Base-by-base conservation (phyloP, 2,329 filamentous ascomycete species). In the Bimuria novae-zelandiae region DNA sequence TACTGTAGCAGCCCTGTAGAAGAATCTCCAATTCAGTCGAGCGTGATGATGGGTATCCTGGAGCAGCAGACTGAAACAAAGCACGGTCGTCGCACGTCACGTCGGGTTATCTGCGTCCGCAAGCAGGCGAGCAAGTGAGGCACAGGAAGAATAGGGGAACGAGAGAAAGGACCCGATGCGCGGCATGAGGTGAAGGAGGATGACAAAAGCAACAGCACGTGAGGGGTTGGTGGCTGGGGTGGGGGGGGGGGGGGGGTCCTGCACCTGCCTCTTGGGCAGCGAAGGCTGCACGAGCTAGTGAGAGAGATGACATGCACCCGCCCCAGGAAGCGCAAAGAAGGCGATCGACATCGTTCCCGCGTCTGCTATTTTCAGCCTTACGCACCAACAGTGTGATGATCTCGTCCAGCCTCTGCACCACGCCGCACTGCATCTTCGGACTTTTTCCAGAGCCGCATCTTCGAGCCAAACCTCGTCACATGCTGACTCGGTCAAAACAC, bases 1-100 rank as follows among this genome's bases (percentile, higher is more conserved):
- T 17, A 16, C n/a, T 7, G 25, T 56, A 46, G 51, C 30, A 33
- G 10, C 3, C 12, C 30, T 33, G 30, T n/a, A n/a, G 11, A 33
- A 52, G 44, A 49, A 43, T 11, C 5, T 33, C 30, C 11, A 33
- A n/a, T n/a, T 36, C 33, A 36, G 16, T n/a, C 33, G 16, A n/a
- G 8, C 33, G 33, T 17, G 12, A n/a, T n/a, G 16, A 55, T 49
- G 46, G 33, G n/a, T 5, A 12, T 12, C 5, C 33, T 36, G 33
- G 33, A n/a, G 10, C 10, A 16, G 30, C n/a, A 51, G 52, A 48
- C 39, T 68, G 67, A 70, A 70, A 70, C 67, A 62, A 57, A 64
- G 67, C 64, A 69, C 64, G 64, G 59, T 56, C 61, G 63, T 37
- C 56, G 47, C 30, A 21, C 43, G 41, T 49, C 50, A 56, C 52